Evolutionary conservation across 1,284 basidiomycete genomes (phyloP), one percentile per base, ranked within the genome.

Genomic region (Puccinia brachypodii): DNA sequence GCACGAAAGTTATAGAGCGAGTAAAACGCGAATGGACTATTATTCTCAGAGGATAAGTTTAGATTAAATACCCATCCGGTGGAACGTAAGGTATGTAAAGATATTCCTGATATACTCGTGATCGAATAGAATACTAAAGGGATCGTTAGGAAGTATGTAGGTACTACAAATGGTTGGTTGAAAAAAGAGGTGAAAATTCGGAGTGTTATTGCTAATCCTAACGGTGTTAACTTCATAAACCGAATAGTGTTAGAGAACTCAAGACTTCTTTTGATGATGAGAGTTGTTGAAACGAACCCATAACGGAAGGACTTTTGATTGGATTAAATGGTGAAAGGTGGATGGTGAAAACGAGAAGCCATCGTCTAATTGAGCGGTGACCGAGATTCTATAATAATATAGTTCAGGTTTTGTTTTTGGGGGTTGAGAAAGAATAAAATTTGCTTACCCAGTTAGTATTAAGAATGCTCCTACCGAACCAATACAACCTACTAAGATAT

Each of bases 391-490:
- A 16, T 14, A 6, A 31, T 38, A 0, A 42, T 38, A 62, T 22
- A 82, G 0, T 60, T 64, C 36, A 64, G 36, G 19, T 64, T 40
- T 62, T 62, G 28, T 62, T 11, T 25, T 40, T 28, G 28, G 4
- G 44, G n/a, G 6, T 19, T 40, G 38, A 42, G 25, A 14, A 50
- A 58, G 56, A 9, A 9, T 31, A 9, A 38, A 36, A 38, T 22
- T 38, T 2, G 68, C 42, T 33, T 36, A 93, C 92, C 94, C 95
- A 0, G 94, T 97, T 84, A 92, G 89, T 74, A 96, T 90, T 58
- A 99, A 89, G 87, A 99, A 99, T 19, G 93, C 91, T 16, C 96
- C 96, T 33, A 99, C 94, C 33, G 96, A 96, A 14, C 96, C 96
- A 64, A 99, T 98, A 85, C 95, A 96, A 0, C 95, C 95, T 14